A percentile compares a stretch with the other conserved stretches of the same genome.
Conservation (phyloP, 208 protist species). For the Trypanosoma boissoni region DNA sequence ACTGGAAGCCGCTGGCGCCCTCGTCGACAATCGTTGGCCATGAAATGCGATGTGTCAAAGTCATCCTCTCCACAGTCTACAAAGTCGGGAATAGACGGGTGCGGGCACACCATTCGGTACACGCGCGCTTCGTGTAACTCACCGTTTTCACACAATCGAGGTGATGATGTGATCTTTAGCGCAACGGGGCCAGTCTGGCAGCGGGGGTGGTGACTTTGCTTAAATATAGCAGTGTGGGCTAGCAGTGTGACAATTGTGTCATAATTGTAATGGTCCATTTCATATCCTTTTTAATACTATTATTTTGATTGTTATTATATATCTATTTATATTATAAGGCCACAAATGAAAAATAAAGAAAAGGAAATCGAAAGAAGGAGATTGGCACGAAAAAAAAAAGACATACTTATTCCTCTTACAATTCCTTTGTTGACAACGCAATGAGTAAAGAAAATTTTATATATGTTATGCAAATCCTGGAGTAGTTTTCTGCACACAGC, state of each 20-base stretch:
- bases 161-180: slow-evolving; percentile 27
- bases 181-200: slow-evolving; percentile 27
- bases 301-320: not conserved
- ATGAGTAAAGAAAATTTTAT: no score
- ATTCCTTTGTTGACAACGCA: no score
- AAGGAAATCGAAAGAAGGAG: no score
- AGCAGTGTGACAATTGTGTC: slow-evolving; percentile 2
- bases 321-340: not conserved
- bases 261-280: not conserved
- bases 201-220: slow-evolving; percentile 5
- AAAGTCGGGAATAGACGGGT: slow-evolving; percentile 28
- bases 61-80: slow-evolving; percentile 28
- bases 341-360: no score
- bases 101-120: slow-evolving; percentile 23
- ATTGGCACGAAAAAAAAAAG: no score
- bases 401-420: no score
- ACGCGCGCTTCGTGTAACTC: slow-evolving; percentile 18
- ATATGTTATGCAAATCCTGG: no score
- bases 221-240: slow-evolving; percentile 15
- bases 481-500: no score
- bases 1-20: slow-evolving; percentile 15
- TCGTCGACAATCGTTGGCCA: not conserved
- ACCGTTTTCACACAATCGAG: no score
- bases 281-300: not conserved
- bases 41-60: slow-evolving; percentile 20